These are phyloP conservation scores for Diaporthe sp. DNA, from an alignment of 2,329 filamentous ascomycete genomes.

Conservation along the genomic window DNA sequence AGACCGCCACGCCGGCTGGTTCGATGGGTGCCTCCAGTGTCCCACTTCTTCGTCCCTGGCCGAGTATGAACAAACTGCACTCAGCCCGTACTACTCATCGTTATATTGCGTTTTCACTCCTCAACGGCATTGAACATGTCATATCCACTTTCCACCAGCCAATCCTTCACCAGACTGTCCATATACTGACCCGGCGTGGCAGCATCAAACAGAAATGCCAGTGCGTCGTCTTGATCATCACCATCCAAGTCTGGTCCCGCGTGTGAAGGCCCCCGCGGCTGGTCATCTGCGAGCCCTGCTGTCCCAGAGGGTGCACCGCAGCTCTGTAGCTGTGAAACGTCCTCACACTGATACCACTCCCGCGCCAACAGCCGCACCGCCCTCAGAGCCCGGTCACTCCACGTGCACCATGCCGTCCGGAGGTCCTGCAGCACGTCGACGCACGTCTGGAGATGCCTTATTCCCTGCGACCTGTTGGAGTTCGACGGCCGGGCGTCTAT, in stretches of 20 bases:
- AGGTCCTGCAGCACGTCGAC: slow-evolving; percentile 42
- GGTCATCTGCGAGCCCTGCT: neutral
- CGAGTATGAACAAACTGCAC: too few relatives aligned
- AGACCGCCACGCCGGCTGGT: too few relatives aligned
- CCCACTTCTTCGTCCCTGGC: neutral
- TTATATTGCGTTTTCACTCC: accelerated
- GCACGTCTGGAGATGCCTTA: slow-evolving; percentile 40
- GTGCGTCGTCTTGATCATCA: neutral
- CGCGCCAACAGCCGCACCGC: slow-evolving; percentile 39
- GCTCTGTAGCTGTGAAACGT: neutral
- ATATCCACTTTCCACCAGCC: slow-evolving; percentile 1
- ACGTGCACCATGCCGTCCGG: slow-evolving; percentile 40
- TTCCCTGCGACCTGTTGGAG: slow-evolving; percentile 34
- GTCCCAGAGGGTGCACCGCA: neutral
- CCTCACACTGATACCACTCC: slow-evolving; percentile 41
- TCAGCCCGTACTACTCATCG: too few relatives aligned
- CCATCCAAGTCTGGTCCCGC: neutral
- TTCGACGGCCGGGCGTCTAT: slow-evolving; percentile 44
- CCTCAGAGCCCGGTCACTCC: slow-evolving; percentile 41
- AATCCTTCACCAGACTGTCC: slow-evolving; percentile 1
- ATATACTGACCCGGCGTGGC: neutral
- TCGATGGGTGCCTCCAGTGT: neutral
- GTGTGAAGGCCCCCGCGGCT: neutral
- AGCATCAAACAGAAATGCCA: neutral
- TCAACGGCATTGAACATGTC: neutral